A percentile compares a stretch with the other conserved stretches of the same genome.
These are phyloP conservation scores for Penicillium lagena DNA, from an alignment of 495 filamentous ascomycete species.

Conservation along the genomic window DNA sequence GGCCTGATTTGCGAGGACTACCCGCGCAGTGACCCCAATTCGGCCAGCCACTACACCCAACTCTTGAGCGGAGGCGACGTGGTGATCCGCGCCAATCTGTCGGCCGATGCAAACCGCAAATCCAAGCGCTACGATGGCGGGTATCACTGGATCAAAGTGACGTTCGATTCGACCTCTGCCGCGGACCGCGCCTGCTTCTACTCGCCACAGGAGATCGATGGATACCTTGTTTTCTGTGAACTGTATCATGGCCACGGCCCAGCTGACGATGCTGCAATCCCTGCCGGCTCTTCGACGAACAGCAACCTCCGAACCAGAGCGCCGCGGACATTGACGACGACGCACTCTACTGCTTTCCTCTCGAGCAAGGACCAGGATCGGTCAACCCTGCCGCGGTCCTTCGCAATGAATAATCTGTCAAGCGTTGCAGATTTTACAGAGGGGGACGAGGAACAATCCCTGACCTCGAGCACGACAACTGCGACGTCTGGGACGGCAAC, in stretches of 20 bases:
- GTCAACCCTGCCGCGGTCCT: conserved; percentile 40
- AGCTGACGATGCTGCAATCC: conserved; percentile 55
- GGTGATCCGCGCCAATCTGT: conserved; percentile 53
- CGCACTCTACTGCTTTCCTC: conserved; percentile 33
- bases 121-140: conserved; percentile 72
- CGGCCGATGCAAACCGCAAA: conserved; percentile 63
- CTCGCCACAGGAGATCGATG: conserved; percentile 72
- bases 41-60: conserved; percentile 49
- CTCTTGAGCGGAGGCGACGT: conserved; percentile 55
- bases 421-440: conserved; percentile 16
- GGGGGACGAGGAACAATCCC: conserved; percentile 21
- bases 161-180: conserved; percentile 74
- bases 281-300: conserved; percentile 32
- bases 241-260: conserved; percentile 67
- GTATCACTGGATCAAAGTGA: conserved; percentile 87
- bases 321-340: conserved; percentile 29
- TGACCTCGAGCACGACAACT: conserved; percentile 26
- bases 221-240: conserved; percentile 73
- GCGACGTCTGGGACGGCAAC: conserved; percentile 55
- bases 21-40: conserved; percentile 53
- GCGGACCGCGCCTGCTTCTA: conserved; percentile 69
- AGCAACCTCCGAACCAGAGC: conserved; percentile 17
- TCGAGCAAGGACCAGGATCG: conserved; percentile 27
- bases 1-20: conserved; percentile 90
- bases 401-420: conserved; percentile 35